Evolutionary conservation across 257 asterid genomes (phyloP).

Genomic region (Solanum lycopersicoides): DNA sequence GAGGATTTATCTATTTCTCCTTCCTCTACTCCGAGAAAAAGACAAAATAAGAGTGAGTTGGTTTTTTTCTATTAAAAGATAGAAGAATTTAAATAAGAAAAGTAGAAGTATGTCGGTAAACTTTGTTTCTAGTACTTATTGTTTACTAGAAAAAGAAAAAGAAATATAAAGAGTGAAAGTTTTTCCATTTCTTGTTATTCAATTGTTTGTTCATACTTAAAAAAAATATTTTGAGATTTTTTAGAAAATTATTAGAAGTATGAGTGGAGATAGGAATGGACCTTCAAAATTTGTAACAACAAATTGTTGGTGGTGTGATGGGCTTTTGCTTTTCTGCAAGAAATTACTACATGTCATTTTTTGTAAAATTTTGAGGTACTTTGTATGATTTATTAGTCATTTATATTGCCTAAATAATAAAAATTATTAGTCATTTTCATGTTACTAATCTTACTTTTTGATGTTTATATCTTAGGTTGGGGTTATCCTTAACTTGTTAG

Average conservation of each 20-base stretch:
- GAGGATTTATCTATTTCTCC: not conserved
- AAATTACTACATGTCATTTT: not conserved
- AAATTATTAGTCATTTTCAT: not conserved
- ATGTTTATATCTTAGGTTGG: not conserved
- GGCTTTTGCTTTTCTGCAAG: not conserved
- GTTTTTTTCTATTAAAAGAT: not conserved
- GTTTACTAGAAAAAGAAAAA: not conserved
- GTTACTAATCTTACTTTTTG: not conserved
- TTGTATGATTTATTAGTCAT: not conserved
- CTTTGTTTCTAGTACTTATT: not conserved
- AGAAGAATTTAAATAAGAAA: not conserved
- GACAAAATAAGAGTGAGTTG: not conserved
- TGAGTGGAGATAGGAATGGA: not conserved
- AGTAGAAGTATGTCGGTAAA: not conserved
- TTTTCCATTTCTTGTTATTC: not conserved
- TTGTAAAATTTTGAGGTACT: not conserved
- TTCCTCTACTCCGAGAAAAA: not conserved
- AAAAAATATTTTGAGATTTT: not conserved
- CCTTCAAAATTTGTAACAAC: not conserved
- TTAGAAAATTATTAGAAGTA: not conserved
- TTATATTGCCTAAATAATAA: not conserved
- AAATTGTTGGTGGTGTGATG: not conserved
- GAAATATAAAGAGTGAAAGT: not conserved
- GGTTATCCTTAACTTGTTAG: not conserved
- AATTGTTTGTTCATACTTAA: not conserved